phyloP scores from a whole-genome alignment of 106 monocot genomes.

The Dioscorea zingiberensis region DNA sequence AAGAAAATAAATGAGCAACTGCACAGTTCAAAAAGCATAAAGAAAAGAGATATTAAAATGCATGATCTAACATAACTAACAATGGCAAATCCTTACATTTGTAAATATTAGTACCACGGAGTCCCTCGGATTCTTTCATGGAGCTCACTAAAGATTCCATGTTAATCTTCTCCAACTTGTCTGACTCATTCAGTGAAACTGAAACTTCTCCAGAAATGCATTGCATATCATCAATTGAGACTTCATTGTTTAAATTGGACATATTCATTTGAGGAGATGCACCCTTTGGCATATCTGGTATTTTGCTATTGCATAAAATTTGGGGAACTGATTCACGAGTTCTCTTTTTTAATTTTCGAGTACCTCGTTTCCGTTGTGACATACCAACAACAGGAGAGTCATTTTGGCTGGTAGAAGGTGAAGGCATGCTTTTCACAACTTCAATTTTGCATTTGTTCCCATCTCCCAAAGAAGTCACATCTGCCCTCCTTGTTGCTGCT shows the following conservation, averaged over 20 bases:
- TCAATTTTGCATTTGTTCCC: no score
- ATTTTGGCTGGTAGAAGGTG: no score
- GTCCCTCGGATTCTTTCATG: slow-evolving; percentile 8
- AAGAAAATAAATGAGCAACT: not conserved
- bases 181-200: slow-evolving; percentile 19
- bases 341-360: slow-evolving; percentile 24
- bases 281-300: no score
- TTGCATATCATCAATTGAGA: slow-evolving; percentile 4
- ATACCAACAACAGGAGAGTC: not conserved
- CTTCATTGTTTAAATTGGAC: not conserved
- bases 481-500: not conserved
- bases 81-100: slow-evolving; percentile 27
- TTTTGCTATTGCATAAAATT: no score
- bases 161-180: slow-evolving; percentile 11
- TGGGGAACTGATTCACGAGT: not conserved
- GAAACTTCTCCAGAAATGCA: slow-evolving; percentile 27
- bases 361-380: slow-evolving; percentile 12
- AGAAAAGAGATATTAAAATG: not conserved
- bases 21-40: not conserved
- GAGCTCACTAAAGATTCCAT: slow-evolving; percentile 1
- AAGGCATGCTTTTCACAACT: no score
- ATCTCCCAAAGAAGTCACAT: not conserved
- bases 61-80: not conserved
- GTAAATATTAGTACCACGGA: slow-evolving; percentile 4
- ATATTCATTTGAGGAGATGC: not conserved